Evolutionary conservation across 2,329 filamentous ascomycete genomes (phyloP).

Genomic region (Seiridium cupressi): DNA sequence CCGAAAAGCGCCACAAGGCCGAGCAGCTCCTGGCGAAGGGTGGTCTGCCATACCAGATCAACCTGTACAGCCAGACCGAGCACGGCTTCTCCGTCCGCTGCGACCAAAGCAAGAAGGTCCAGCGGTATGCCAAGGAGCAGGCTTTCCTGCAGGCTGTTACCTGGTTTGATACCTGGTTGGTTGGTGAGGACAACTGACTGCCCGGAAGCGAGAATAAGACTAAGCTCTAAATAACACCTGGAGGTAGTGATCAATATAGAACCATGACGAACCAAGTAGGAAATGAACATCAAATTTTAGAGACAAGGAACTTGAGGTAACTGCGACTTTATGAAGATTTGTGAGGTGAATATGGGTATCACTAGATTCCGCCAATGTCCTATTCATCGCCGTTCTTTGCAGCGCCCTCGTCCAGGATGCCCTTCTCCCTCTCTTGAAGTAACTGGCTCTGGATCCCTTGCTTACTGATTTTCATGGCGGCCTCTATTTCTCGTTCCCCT

Average conservation of each 20-base stretch:
- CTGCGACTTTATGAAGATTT: background rate
- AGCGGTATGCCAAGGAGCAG: slow-evolving; percentile 75
- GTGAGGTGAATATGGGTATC: background rate
- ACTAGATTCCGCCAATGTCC: background rate
- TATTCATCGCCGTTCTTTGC: slow-evolving; percentile 9
- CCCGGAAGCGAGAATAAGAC: background rate
- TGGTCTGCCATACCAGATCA: slow-evolving; percentile 70
- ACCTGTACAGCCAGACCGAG: slow-evolving; percentile 65
- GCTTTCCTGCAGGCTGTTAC: slow-evolving; percentile 74
- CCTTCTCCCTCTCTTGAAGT: slow-evolving; percentile 25
- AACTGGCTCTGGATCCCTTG: slow-evolving; percentile 64
- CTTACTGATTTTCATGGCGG: slow-evolving; percentile 68
- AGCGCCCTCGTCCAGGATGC: slow-evolving; percentile 6
- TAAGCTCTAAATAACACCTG: background rate
- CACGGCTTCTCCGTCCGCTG: slow-evolving; percentile 76
- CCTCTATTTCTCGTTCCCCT: slow-evolving; percentile 66
- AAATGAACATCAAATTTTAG: background rate
- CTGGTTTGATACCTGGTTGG: slow-evolving; percentile 63
- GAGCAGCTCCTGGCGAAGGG: slow-evolving; percentile 61
- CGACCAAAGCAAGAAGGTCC: slow-evolving; percentile 54
- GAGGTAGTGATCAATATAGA: too few relatives aligned
- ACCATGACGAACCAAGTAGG: background rate
- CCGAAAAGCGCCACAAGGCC: slow-evolving; percentile 61
- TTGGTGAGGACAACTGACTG: slow-evolving; percentile 7
- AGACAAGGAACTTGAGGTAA: background rate